Percentiles rank a stretch among this genome's conserved stretches.
Evolutionary conservation across 2,329 filamentous ascomycete species (phyloP).

Genomic region (Phaeosphaeria sp.): DNA sequence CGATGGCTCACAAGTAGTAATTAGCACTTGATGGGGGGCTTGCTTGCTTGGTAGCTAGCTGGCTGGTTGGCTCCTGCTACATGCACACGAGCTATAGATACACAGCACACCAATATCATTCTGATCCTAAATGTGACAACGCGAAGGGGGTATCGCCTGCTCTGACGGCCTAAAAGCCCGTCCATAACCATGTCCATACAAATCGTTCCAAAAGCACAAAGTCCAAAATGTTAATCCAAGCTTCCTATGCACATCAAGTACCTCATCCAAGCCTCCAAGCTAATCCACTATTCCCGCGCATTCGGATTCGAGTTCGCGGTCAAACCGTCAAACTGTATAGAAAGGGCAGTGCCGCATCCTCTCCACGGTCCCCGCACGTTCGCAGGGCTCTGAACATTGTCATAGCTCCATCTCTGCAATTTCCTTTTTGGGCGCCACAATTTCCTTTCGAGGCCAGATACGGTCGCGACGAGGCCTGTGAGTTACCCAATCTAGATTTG

Average conservation of each 20-base stretch:
- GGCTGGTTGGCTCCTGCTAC: too few species aligned
- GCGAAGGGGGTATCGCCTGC: neutral
- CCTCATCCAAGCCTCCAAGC: neutral
- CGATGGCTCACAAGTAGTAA: too few species aligned
- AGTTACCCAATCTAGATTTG: neutral
- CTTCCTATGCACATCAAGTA: neutral
- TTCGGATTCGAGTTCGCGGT: too few species aligned
- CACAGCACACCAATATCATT: neutral
- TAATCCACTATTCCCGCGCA: neutral
- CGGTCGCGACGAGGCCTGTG: neutral
- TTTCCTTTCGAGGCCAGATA: too few species aligned
- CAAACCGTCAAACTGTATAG: too few species aligned
- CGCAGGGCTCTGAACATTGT: neutral
- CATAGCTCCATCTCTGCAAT: constrained; percentile 6
- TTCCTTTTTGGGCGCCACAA: neutral
- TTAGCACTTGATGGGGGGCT: too few species aligned
- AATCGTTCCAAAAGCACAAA: neutral
- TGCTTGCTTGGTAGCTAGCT: neutral
- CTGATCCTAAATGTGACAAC: neutral
- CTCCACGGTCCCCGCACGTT: neutral
- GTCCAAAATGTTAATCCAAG: too few species aligned
- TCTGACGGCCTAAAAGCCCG: neutral
- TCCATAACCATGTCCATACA: neutral
- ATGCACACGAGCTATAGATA: neutral
- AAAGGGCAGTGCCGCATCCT: too few species aligned